Percentiles rank a stretch among this genome's conserved stretches.
Evolutionary conservation across 2,329 filamentous ascomycete species (phyloP).

Genomic region (Fusarium liriodendri): DNA sequence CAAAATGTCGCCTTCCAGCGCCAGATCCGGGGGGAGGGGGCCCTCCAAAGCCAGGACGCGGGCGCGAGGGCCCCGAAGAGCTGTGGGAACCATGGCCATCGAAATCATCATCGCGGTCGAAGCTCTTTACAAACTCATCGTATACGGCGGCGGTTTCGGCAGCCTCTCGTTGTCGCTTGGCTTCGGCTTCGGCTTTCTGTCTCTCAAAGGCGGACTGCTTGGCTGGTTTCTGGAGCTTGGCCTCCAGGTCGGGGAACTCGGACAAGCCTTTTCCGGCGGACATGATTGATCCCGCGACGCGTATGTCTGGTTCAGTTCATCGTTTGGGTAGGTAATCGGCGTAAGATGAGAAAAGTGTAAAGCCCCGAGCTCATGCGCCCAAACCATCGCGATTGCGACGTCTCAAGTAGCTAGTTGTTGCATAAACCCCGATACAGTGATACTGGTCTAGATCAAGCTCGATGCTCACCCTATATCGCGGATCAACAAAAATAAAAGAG

Average conservation of each 20-base stretch:
- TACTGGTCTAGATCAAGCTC: not conserved
- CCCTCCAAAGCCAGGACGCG: slow-evolving; percentile 45
- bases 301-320: slow-evolving; percentile 19
- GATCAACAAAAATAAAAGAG: not conserved
- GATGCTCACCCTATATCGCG: slow-evolving; percentile 9
- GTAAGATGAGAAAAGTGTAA: not conserved
- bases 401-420: slow-evolving; percentile 23
- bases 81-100: slow-evolving; percentile 16
- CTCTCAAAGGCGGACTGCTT: slow-evolving; percentile 91
- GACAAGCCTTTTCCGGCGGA: slow-evolving; percentile 60
- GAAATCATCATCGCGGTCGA: slow-evolving; percentile 70
- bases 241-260: slow-evolving; percentile 77
- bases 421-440: slow-evolving; percentile 31
- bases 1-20: slow-evolving; percentile 72
- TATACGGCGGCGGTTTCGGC: slow-evolving; percentile 89
- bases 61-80: slow-evolving; percentile 31
- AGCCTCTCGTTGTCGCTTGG: slow-evolving; percentile 84
- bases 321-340: not conserved
- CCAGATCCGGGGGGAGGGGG: slow-evolving; percentile 40
- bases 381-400: slow-evolving; percentile 17
- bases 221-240: slow-evolving; percentile 81
- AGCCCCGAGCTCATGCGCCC: not conserved
- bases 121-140: slow-evolving; percentile 87
- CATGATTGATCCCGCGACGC: slow-evolving; percentile 49
- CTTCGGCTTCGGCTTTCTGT: slow-evolving; percentile 89